Evolutionary conservation across 2,329 filamentous ascomycete genomes (phyloP), one percentile per base, ranked within the genome.

Genomic region (Ceratocystis destructans): DNA sequence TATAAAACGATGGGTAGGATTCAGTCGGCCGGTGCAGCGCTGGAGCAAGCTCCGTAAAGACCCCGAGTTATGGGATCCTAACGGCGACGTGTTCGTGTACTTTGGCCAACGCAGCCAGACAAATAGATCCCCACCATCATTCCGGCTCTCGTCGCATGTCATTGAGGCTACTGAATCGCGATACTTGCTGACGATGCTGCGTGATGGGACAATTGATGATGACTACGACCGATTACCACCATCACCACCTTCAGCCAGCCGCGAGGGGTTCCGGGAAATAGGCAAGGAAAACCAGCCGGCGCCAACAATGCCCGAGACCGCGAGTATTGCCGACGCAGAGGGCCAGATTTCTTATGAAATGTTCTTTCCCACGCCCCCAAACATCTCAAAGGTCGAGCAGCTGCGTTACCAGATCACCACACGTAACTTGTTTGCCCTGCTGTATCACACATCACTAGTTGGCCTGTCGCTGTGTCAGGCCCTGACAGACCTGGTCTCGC

Each of bases 371-470:
- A 78, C 83, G 0, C 84, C 84, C 0, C 69, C 77, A 1, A 78
- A 80, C 46, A 70, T 81, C 48, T 78, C 71, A 70, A 79, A 74
- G 71, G 73, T 73, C 20, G 81, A 79, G 53, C 80, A 79, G 65
- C 77, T 80, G 1, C 77, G 83, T 0, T 79, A 87, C 69, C 83
- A 86, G 69, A 79, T 88, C 61, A 85, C 86, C 0, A 86, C 86
- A 0, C 81, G 87, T 22, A 89, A 89, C 70, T 81, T 88, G 57
- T 84, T 89, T 70, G 86, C 86, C 0, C 74, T 88, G 44, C 73
- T 88, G 1, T 85, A 83, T 70, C 79, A 83, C 64, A 82, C 83
- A 25, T 85, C 86, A 0, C 77, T 89, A 0, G 85, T 89, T 1
- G 87, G 87, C 0, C 71, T 83, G 1, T 84, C 85, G 3, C 73